Evolutionary conservation across 495 filamentous ascomycete genomes (phyloP).

Genomic region (Trichodelitschia bisporula): DNA sequence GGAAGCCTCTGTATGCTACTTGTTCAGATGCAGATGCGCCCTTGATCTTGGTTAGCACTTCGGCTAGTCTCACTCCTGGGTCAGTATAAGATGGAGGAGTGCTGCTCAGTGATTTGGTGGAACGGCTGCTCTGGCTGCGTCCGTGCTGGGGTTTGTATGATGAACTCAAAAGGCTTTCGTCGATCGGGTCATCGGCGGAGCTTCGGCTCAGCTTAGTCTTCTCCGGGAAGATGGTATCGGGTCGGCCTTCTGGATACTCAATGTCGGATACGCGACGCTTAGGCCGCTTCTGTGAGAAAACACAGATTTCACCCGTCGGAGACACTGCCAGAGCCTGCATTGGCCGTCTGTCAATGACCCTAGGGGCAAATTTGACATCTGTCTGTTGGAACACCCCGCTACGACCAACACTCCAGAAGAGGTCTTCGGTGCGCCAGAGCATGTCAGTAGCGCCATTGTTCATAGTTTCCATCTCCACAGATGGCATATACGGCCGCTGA

Average conservation of each 20-base stretch:
- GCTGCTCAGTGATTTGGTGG: constrained; percentile 14
- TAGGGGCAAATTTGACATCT: constrained; percentile 59
- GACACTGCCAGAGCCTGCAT: constrained; percentile 39
- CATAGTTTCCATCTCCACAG: constrained; percentile 60
- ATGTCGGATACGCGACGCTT: constrained; percentile 16
- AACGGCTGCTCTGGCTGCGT: constrained; percentile 12
- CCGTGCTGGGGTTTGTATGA: constrained; percentile 13
- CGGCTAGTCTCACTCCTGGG: too few relatives aligned
- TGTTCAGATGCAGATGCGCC: too few relatives aligned
- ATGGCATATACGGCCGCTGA: constrained; percentile 63
- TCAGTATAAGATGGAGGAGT: constrained; percentile 13
- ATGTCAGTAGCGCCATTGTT: constrained; percentile 46
- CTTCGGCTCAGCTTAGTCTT: constrained; percentile 14
- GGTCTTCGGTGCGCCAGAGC: constrained; percentile 74
- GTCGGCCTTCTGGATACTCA: constrained; percentile 6
- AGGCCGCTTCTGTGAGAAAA: constrained; percentile 24
- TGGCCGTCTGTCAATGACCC: constrained; percentile 48
- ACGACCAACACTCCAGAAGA: constrained; percentile 75
- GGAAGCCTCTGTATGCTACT: too few relatives aligned
- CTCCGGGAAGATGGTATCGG: constrained; percentile 9
- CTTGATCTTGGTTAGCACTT: too few relatives aligned
- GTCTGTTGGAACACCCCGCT: constrained; percentile 70
- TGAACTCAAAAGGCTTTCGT: constrained; percentile 19
- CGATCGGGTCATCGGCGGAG: constrained; percentile 19
- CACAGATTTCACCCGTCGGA: constrained; percentile 29